Base-by-base conservation (phyloP, 495 filamentous ascomycete genomes). In the Poronia punctata region DNA sequence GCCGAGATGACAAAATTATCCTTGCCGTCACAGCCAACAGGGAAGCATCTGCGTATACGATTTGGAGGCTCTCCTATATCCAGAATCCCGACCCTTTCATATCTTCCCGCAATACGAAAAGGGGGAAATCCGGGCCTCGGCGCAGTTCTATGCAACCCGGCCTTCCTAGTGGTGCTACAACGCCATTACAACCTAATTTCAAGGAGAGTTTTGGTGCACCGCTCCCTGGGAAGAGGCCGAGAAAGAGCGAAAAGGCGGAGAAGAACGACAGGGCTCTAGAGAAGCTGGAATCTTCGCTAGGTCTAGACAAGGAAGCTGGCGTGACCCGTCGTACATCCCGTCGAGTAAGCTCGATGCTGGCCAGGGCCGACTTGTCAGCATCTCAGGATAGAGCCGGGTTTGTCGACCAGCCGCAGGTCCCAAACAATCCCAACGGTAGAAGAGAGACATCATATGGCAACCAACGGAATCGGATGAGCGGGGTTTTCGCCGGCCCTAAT, bases 341-440 rank as follows among this genome's bases (percentile, higher is more conserved):
- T 21, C 75, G 92, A 20, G 87, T 97, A 15, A 97, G 92, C 60
- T 96, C 92, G 24, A 68, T 97, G 44, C 74, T 97, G 37, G 85
- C 92, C n/a, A 74, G 90, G 48, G 83, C 88, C 15, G 90, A 97
- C 54, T 66, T 96, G 9, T 90, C 86, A 0, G 80, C 71, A 17
- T 74, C 76, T 15, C 83, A 87, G 33, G 86, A 89, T 40, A 74
- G 84, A 37, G 68, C 81, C 3, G 74, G 78, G 14, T 92, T 90
- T 52, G 72, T 76, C 9, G 86, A 89, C 36, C 76, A 83, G 68
- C 68, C 40, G 67, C 71, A 54, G 22, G 72, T 63, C 43, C 49
- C 61, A 20, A 40, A 65, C 64, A 59, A 73, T 66, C 14, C 69
- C 52, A 20, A 59, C 60, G n/a, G 65, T 70, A 45, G 68, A 74